phyloP scores from a whole-genome alignment of 1,284 basidiomycete species.

The Ceratobasidium sp. region DNA sequence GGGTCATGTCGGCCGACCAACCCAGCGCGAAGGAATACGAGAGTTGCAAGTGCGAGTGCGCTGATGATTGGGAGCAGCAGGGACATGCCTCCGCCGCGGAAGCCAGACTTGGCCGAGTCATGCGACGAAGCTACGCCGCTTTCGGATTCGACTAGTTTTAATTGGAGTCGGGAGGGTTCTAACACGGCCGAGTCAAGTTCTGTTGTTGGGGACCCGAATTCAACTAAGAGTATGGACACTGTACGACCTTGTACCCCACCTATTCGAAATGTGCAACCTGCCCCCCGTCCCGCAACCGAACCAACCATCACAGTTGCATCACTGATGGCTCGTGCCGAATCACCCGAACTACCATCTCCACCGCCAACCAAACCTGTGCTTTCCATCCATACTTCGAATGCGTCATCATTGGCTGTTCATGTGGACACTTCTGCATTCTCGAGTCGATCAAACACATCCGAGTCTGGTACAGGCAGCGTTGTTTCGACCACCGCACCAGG shows the following conservation, averaged over 20 bases:
- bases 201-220: neutral
- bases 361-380: slow-evolving; percentile 2
- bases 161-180: neutral
- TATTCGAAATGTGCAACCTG: neutral
- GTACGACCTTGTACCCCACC: slow-evolving; percentile 1
- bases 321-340: slow-evolving; percentile 1
- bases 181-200: neutral
- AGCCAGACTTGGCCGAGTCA: neutral
- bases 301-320: slow-evolving; percentile 7
- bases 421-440: slow-evolving; percentile 17
- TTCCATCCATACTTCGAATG: neutral
- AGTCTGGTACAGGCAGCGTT: neutral
- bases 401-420: neutral
- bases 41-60: slow-evolving; percentile 8
- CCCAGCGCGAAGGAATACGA: neutral
- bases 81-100: slow-evolving; percentile 20
- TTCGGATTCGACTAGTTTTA: neutral
- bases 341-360: slow-evolving; percentile 4
- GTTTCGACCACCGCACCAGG: neutral
- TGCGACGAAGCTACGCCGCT: neutral
- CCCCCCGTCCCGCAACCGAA: slow-evolving; percentile 4
- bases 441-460: slow-evolving; percentile 8
- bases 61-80: slow-evolving; percentile 15
- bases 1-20: neutral
- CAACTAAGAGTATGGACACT: neutral